A percentile compares a stretch with the other conserved stretches of the same genome.
These are phyloP conservation scores for Tricholoma bakamatsutake DNA, from an alignment of 768 basidiomycete species.

Conservation along the genomic window DNA sequence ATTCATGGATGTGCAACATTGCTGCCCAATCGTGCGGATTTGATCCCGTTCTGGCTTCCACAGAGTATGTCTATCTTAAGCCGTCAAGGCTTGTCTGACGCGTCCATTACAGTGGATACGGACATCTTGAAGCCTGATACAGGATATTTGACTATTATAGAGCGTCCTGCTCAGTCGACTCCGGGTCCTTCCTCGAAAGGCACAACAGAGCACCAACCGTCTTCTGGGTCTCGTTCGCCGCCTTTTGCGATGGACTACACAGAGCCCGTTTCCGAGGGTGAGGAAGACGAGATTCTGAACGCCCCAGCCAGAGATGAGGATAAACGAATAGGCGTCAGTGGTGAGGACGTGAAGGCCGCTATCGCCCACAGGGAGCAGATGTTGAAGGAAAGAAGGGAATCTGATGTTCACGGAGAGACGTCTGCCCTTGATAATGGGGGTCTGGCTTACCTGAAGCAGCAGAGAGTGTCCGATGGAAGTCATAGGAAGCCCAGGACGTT, in stretches of 20 bases:
- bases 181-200: slow-evolving; percentile 37
- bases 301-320: slow-evolving; percentile 77
- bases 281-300: slow-evolving; percentile 71
- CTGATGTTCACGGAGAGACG: slow-evolving; percentile 20
- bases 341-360: slow-evolving; percentile 74
- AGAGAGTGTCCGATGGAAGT: slow-evolving; percentile 18
- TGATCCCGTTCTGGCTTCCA: slow-evolving; percentile 98
- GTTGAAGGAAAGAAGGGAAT: slow-evolving; percentile 43
- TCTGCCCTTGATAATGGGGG: slow-evolving; percentile 10
- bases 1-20: slow-evolving; percentile 96
- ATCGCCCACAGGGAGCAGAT: slow-evolving; percentile 81
- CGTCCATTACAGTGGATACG: slow-evolving; percentile 66
- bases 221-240: slow-evolving; percentile 38
- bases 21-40: slow-evolving; percentile 85
- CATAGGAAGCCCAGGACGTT: slow-evolving; percentile 31
- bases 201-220: slow-evolving; percentile 39
- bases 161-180: slow-evolving; percentile 54
- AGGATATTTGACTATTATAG: slow-evolving; percentile 63
- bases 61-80: slow-evolving; percentile 54
- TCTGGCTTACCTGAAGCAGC: slow-evolving; percentile 27
- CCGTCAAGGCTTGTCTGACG: background rate
- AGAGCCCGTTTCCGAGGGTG: slow-evolving; percentile 94
- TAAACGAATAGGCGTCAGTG: slow-evolving; percentile 70
- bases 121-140: slow-evolving; percentile 93
- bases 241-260: slow-evolving; percentile 47